Evolutionary conservation across 2,329 filamentous ascomycete genomes (phyloP).

Genomic region (Coniella lustricola): DNA sequence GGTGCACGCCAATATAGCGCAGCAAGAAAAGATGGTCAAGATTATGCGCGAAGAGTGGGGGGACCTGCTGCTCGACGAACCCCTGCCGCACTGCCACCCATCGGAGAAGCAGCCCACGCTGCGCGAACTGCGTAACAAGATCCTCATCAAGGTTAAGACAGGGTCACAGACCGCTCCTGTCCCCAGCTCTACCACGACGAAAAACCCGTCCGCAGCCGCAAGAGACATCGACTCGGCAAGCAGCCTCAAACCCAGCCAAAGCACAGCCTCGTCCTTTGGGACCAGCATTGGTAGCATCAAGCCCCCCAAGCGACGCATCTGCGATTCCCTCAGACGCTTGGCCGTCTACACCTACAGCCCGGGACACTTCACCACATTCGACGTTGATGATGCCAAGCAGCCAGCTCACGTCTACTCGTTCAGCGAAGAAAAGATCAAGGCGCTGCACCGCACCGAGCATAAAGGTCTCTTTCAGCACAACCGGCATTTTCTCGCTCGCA

Average conservation of each 20-base stretch:
- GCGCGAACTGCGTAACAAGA: slow-evolving; percentile 66
- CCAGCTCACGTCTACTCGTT: slow-evolving; percentile 78
- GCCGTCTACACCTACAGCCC: slow-evolving; percentile 84
- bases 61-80: slow-evolving; percentile 59
- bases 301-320: slow-evolving; percentile 50
- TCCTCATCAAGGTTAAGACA: slow-evolving; percentile 75
- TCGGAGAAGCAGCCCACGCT: slow-evolving; percentile 58
- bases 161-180: slow-evolving; percentile 18
- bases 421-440: slow-evolving; percentile 67
- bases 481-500: slow-evolving; percentile 77
- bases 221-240: slow-evolving; percentile 13
- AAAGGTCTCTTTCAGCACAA: slow-evolving; percentile 82
- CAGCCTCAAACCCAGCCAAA: slow-evolving; percentile 24
- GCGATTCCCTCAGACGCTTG: slow-evolving; percentile 62
- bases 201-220: not conserved
- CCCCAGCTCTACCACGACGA: not conserved
- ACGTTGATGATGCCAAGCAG: slow-evolving; percentile 53
- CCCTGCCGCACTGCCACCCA: slow-evolving; percentile 43
- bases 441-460: slow-evolving; percentile 54
- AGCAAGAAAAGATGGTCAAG: slow-evolving; percentile 86
- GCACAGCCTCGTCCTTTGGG: slow-evolving; percentile 24
- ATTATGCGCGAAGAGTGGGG: slow-evolving; percentile 90
- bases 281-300: slow-evolving; percentile 27
- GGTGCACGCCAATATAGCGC: slow-evolving; percentile 72
- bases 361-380: slow-evolving; percentile 60